Evolutionary conservation across 306 rosid genomes (phyloP).

Genomic region (Clitoria ternatea): DNA sequence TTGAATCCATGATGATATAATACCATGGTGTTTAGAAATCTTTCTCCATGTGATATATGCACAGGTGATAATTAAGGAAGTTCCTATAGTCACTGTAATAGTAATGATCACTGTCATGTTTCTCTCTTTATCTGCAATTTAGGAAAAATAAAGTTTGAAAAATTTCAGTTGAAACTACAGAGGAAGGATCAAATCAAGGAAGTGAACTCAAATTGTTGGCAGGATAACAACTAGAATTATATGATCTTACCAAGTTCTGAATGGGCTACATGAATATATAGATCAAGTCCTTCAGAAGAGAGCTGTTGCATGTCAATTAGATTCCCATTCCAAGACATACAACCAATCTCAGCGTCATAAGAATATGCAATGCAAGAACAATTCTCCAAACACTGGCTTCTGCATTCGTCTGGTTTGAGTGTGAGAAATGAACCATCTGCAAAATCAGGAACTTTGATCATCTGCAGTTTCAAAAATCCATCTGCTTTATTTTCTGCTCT

Average conservation of each 20-base stretch:
- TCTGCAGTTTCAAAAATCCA: slow-evolving; percentile 26
- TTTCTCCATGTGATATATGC: background rate
- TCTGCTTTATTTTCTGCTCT: slow-evolving; percentile 6
- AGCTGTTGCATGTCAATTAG: slow-evolving; percentile 16
- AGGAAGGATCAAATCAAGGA: background rate
- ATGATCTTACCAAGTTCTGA: background rate
- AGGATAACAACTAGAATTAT: background rate
- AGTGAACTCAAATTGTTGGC: background rate
- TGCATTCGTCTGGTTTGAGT: background rate
- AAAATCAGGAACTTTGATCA: slow-evolving; percentile 33
- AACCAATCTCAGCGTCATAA: background rate
- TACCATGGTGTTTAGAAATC: background rate
- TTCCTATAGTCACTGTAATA: slow-evolving; percentile 6
- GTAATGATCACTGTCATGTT: background rate
- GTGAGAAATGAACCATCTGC: background rate
- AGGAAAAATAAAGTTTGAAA: background rate
- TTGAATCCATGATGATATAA: background rate
- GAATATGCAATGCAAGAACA: slow-evolving; percentile 29
- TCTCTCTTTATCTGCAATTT: background rate
- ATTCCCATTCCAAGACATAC: slow-evolving; percentile 24
- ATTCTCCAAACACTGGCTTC: slow-evolving; percentile 16
- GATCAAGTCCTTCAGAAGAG: slow-evolving; percentile 18
- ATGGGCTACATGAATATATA: slow-evolving; percentile 16
- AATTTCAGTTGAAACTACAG: background rate
- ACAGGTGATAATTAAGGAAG: background rate